These are phyloP conservation scores for Triglochin maritima DNA, from an alignment of 106 monocot genomes.

Conservation along the genomic window DNA sequence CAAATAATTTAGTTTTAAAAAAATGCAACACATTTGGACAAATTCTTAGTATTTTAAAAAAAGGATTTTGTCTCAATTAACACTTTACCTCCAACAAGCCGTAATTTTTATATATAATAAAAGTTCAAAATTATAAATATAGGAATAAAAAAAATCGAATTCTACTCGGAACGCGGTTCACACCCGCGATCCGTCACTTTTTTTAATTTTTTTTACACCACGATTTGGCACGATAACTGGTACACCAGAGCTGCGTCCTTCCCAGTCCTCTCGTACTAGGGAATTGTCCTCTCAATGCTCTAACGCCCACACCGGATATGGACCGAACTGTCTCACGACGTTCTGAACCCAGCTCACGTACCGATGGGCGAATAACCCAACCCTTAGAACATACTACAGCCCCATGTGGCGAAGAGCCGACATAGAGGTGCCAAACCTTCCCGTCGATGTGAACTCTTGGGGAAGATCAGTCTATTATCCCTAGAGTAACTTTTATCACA, in stretches of 20 bases:
- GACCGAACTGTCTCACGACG: conserved; percentile 16
- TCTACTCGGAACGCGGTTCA: too few relatives aligned
- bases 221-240: conserved; percentile 17
- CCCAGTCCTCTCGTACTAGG: conserved; percentile 8
- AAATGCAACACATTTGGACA: too few relatives aligned
- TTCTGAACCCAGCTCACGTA: conserved; percentile 19
- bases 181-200: too few relatives aligned
- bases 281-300: conserved; percentile 19
- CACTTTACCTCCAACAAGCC: too few relatives aligned
- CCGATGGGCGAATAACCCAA: conserved; percentile 13
- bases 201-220: too few relatives aligned
- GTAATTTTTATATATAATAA: too few relatives aligned
- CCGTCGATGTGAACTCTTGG: conserved; percentile 6
- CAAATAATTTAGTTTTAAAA: too few relatives aligned
- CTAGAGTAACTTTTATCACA: not conserved
- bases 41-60: too few relatives aligned
- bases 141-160: too few relatives aligned
- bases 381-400: conserved; percentile 17
- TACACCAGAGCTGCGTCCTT: conserved; percentile 19
- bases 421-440: conserved; percentile 22
- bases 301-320: conserved; percentile 16
- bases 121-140: too few relatives aligned
- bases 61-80: too few relatives aligned
- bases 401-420: conserved; percentile 22
- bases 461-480: conserved; percentile 2